Conservation (phyloP, 768 basidiomycete genomes). For the Termitomyces sp. region DNA sequence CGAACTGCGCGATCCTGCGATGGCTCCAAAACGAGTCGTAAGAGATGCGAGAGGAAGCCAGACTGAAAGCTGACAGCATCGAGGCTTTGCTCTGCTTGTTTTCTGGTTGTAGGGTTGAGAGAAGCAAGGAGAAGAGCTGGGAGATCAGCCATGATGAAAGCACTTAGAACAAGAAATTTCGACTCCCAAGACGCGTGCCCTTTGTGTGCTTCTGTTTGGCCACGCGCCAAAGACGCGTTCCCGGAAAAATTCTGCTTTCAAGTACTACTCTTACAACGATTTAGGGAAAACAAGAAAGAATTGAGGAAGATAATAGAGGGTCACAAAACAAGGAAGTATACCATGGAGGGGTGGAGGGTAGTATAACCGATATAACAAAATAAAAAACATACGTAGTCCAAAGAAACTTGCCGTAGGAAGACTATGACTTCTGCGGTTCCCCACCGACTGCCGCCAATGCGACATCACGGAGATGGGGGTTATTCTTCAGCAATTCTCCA, state of each 20-base stretch:
- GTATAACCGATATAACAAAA: not conserved
- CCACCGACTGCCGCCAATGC: conserved; percentile 30
- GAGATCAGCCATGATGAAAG: conserved; percentile 62
- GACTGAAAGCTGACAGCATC: conserved; percentile 61
- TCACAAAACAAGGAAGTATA: not conserved
- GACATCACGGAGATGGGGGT: conserved; percentile 35
- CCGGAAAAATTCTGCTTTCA: not conserved
- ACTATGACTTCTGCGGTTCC: conserved; percentile 17
- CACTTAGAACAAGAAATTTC: conserved; percentile 6
- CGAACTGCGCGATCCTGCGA: conserved; percentile 65
- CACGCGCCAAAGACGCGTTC: conserved; percentile 6
- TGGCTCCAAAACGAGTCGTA: conserved; percentile 74
- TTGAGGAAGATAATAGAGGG: not conserved
- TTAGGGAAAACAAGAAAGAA: not conserved
- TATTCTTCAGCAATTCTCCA: conserved; percentile 31
- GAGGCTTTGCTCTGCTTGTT: conserved; percentile 80
- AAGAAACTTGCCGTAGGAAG: not conserved
- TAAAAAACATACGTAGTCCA: conserved; percentile 1
- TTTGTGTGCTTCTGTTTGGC: conserved; percentile 11
- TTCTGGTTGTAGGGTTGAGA: conserved; percentile 63
- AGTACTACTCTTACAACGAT: not conserved
- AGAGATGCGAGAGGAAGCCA: conserved; percentile 77
- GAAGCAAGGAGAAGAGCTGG: conserved; percentile 70
- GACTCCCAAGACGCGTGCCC: conserved; percentile 12
- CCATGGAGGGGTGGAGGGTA: not conserved